These are phyloP conservation scores for Penicillium sp. DNA, from an alignment of 2,329 filamentous ascomycete genomes.

Conservation along the genomic window DNA sequence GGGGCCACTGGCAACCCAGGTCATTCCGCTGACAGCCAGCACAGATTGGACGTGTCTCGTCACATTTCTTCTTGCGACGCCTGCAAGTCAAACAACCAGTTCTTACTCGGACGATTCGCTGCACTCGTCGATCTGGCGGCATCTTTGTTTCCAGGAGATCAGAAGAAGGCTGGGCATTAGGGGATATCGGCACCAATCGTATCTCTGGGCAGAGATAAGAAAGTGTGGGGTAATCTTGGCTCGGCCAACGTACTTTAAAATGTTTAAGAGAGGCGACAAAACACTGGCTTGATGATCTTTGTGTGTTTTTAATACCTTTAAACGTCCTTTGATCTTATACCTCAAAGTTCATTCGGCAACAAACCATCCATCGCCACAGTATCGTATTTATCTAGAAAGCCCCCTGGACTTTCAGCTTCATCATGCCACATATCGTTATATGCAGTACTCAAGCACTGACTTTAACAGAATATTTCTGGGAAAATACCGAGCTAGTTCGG, in stretches of 20 bases:
- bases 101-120: conserved; percentile 33
- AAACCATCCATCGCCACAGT: background rate
- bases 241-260: background rate
- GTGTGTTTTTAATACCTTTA: no score
- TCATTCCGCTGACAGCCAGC: conserved; percentile 33
- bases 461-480: conserved; percentile 33
- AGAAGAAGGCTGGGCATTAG: conserved; percentile 10
- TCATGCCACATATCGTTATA: conserved; percentile 27
- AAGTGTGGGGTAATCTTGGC: conserved; percentile 9
- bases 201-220: conserved; percentile 1
- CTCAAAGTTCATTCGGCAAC: background rate
- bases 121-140: conserved; percentile 26
- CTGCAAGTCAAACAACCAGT: conserved; percentile 37
- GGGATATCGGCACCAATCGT: background rate
- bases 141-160: conserved; percentile 1
- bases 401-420: conserved; percentile 8
- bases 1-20: conserved; percentile 30
- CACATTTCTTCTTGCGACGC: conserved; percentile 38
- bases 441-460: conserved; percentile 42
- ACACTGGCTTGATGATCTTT: background rate
- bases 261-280: background rate
- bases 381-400: conserved; percentile 23
- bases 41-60: conserved; percentile 37
- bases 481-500: no score
- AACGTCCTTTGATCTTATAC: background rate